phyloP scores from a whole-genome alignment of 148 eudicot genomes.

The Rhododendron vialii region DNA sequence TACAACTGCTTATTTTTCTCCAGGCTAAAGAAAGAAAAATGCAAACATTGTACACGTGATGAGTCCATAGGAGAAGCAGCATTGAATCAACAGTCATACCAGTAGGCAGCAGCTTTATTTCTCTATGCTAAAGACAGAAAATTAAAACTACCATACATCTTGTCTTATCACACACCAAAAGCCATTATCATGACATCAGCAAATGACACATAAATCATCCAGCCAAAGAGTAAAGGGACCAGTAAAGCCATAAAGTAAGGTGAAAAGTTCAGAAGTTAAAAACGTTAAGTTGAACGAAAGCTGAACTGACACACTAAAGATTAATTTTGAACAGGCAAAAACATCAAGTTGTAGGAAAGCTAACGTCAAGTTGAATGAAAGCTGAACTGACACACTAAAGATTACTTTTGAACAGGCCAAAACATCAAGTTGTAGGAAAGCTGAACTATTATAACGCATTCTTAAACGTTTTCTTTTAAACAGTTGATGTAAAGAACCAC shows the following conservation, averaged over 20 bases:
- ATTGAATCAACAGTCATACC: too few relatives aligned
- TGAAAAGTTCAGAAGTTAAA: background rate
- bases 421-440: background rate
- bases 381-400: background rate
- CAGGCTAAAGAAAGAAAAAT: too few relatives aligned
- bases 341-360: too few relatives aligned
- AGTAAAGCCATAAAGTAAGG: background rate
- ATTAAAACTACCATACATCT: background rate
- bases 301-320: too few relatives aligned
- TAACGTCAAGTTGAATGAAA: background rate
- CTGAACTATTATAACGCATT: background rate
- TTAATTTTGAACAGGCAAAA: too few relatives aligned
- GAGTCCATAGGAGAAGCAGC: too few relatives aligned
- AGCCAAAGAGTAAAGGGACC: background rate
- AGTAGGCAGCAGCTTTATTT: too few relatives aligned
- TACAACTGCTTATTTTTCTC: too few relatives aligned
- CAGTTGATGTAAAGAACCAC: background rate
- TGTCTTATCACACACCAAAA: background rate
- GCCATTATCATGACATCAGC: background rate
- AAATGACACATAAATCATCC: background rate
- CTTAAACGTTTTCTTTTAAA: too few relatives aligned
- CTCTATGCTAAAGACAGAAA: background rate
- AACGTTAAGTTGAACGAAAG: background rate
- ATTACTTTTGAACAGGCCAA: background rate
- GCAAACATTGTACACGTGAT: too few relatives aligned